These are phyloP conservation scores for Eucommia ulmoides DNA, from an alignment of 257 asterid genomes.

Conservation along the genomic window DNA sequence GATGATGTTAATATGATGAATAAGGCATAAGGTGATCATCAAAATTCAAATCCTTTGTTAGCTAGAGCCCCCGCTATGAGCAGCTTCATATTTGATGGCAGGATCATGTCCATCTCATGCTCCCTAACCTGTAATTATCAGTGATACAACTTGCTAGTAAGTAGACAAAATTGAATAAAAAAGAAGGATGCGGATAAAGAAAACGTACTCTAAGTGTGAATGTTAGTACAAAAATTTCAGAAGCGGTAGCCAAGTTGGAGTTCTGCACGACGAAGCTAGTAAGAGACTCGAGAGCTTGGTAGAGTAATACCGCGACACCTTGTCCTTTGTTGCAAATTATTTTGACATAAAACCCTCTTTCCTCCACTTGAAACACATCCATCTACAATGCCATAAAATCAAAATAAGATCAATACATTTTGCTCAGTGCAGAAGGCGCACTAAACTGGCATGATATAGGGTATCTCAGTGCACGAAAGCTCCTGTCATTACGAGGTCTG, in stretches of 20 bases:
- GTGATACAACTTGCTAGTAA: neutral
- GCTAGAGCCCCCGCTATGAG: constrained; percentile 52
- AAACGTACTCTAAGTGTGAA: constrained; percentile 52
- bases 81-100: constrained; percentile 40
- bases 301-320: constrained; percentile 42
- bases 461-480: no score
- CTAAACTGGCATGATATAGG: neutral
- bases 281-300: constrained; percentile 51
- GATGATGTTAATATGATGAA: no score
- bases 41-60: constrained; percentile 61
- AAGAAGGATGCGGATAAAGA: neutral
- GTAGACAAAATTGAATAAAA: neutral
- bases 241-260: constrained; percentile 39
- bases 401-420: neutral
- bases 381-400: constrained; percentile 24
- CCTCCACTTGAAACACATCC: constrained; percentile 51
- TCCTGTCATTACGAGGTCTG: no score
- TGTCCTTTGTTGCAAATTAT: constrained; percentile 31
- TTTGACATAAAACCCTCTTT: constrained; percentile 45
- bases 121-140: constrained; percentile 30
- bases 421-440: neutral
- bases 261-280: constrained; percentile 28
- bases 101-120: constrained; percentile 28
- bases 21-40: constrained; percentile 14
- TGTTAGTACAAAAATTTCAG: constrained; percentile 39